phyloP scores from a whole-genome alignment of 805 yeast genomes.

The Saccharomycopsis amapae region DNA sequence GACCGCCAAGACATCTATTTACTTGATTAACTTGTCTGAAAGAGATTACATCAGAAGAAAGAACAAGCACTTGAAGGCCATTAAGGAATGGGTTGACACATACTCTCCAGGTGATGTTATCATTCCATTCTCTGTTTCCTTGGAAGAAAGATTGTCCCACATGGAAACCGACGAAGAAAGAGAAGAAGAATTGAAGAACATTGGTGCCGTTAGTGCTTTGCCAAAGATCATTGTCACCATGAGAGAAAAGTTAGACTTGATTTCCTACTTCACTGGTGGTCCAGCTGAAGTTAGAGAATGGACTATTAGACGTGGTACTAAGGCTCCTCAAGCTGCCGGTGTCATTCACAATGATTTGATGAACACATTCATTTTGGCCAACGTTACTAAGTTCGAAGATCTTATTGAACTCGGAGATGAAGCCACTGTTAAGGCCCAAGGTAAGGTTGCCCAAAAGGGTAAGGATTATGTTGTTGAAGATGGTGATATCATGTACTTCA shows the following conservation, averaged over 20 bases:
- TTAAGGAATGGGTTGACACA: constrained; percentile 85
- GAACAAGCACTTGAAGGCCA: constrained; percentile 76
- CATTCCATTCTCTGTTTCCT: constrained; percentile 86
- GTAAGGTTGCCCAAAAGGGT: constrained; percentile 87
- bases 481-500: constrained; percentile 86
- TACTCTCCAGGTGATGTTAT: constrained; percentile 85
- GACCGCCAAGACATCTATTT: constrained; percentile 94
- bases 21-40: constrained; percentile 84
- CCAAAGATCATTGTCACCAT: constrained; percentile 81
- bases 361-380: constrained; percentile 91
- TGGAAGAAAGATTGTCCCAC: constrained; percentile 86
- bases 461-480: constrained; percentile 93
- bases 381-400: constrained; percentile 81
- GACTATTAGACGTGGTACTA: constrained; percentile 88
- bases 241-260: constrained; percentile 81
- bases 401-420: constrained; percentile 76
- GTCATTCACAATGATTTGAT: constrained; percentile 94
- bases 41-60: constrained; percentile 79
- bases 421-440: constrained; percentile 72
- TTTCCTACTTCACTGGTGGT: constrained; percentile 94
- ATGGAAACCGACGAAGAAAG: constrained; percentile 82
- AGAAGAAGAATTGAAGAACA: constrained; percentile 62
- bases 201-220: constrained; percentile 72
- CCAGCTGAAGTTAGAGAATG: constrained; percentile 96
- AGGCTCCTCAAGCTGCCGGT: constrained; percentile 99